phyloP scores from a whole-genome alignment of 2,329 filamentous ascomycete genomes.

The Fusarium siculi region DNA sequence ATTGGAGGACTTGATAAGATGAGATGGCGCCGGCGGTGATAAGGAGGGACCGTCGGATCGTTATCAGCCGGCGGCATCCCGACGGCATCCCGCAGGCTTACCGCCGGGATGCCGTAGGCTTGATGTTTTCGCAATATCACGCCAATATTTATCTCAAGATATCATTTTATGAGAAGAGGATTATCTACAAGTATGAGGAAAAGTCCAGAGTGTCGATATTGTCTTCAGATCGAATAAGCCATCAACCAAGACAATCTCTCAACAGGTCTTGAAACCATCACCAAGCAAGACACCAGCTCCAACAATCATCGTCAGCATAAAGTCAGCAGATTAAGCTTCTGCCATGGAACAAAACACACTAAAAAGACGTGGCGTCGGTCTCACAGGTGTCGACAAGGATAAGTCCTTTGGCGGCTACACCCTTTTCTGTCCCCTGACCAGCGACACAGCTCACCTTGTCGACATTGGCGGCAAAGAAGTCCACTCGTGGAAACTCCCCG shows the following conservation, averaged over 20 bases:
- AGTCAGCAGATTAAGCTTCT: rapidly evolving
- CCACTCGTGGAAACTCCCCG: constrained; percentile 45
- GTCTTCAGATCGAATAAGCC: not conserved
- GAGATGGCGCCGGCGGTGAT: constrained; percentile 4
- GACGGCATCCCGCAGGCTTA: not conserved
- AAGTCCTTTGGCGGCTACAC: constrained; percentile 44
- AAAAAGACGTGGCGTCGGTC: constrained; percentile 43
- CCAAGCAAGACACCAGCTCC: not conserved
- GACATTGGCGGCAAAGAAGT: constrained; percentile 46
- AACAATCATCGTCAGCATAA: not conserved
- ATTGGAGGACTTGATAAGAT: constrained; percentile 7
- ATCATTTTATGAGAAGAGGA: not conserved
- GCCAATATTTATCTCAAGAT: not conserved
- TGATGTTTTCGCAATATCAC: not conserved
- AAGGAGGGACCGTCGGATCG: not conserved
- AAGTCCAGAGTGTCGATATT: not conserved
- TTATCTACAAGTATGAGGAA: not conserved
- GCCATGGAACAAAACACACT: constrained; percentile 47
- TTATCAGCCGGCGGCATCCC: constrained; percentile 38
- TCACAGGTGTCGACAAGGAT: constrained; percentile 44
- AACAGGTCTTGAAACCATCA: not conserved
- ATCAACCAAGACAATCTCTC: not conserved
- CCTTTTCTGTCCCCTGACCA: constrained; percentile 46
- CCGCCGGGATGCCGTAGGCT: constrained; percentile 26
- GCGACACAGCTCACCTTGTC: constrained; percentile 39